Evolutionary conservation across 2,329 filamentous ascomycete genomes (phyloP), one percentile per base, ranked within the genome.

Genomic region (Pseudopithomyces chartarum): DNA sequence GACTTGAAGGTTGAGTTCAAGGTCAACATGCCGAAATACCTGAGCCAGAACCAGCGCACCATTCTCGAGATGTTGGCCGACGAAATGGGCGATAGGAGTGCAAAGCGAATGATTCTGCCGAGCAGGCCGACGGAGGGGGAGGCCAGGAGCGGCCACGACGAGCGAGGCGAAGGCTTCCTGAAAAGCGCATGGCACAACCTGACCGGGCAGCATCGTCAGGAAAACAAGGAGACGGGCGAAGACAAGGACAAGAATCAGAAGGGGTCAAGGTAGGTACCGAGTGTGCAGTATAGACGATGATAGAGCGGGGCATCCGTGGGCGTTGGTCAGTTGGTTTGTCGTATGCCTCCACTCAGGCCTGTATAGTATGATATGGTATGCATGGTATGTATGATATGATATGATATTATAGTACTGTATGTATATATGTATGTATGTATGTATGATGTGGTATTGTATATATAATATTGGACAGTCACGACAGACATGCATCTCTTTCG

Each of bases 1-100:
- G 95, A 99, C 71, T 79, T 99, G 58, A 89, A 87, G 73, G 92
- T 99, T 6, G 94, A 99, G 75, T 99, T 97, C 84, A 92, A 92
- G 75, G 91, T 99, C 44, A 81, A 85, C 53, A 97, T 98, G 91
- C 95, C 95, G 44, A 98, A 97, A 79, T 97, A 94, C 70, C 82
- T 99, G 62, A 92, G 85, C 53, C 85, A 90, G 44, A 98, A 97
- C 79, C 93, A 99, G 80, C 85, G 95, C 52, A 96, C 91, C 0
- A 90, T 99, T 57, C 80, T 96, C 43, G 95, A 99, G 80, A 94
- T 98, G 86, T 85, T 99, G 62, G 95, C 95, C 6, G 93, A 99
- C 68, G 95, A 99, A 80, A 90, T 99, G 87, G 89, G 86, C 38
- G 95, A 99, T 77, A 92, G 93, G 81, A 91, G 86, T 26, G 95